A percentile compares a stretch with the other conserved stretches of the same genome.
Evolutionary conservation across 495 filamentous ascomycete species (phyloP).

Genomic region (Tetracladium setigerum): DNA sequence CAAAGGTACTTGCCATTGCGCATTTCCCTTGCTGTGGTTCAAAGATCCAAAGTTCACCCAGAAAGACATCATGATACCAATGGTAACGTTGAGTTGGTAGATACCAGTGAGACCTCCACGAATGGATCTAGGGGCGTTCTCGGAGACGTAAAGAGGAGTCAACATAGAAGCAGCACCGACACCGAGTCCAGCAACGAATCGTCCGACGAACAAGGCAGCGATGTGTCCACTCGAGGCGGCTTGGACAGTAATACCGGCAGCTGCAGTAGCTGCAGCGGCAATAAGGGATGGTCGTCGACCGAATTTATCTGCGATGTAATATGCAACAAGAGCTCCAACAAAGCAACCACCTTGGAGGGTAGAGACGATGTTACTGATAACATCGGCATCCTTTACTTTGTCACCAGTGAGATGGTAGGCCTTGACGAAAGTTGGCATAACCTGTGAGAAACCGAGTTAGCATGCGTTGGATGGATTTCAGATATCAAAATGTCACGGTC

Average conservation of each 20-base stretch:
- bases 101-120: constrained; percentile 62
- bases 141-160: constrained; percentile 49
- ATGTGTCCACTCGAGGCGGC: constrained; percentile 29
- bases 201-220: constrained; percentile 54
- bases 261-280: constrained; percentile 28
- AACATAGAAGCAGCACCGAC: constrained; percentile 60
- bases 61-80: constrained; percentile 54
- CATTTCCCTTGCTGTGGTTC: constrained; percentile 43
- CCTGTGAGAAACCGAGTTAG: too few species aligned
- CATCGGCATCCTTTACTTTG: constrained; percentile 43
- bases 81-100: constrained; percentile 61
- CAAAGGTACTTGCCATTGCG: constrained; percentile 59
- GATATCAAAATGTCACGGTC: too few species aligned
- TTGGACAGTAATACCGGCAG: constrained; percentile 33
- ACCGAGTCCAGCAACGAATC: constrained; percentile 61
- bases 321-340: constrained; percentile 52
- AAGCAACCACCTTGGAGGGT: constrained; percentile 60
- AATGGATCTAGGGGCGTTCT: constrained; percentile 65
- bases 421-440: too few species aligned
- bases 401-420: too few species aligned
- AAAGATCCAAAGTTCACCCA: constrained; percentile 27
- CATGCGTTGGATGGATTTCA: constrained; percentile 38
- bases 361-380: too few species aligned
- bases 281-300: constrained; percentile 38
- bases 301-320: constrained; percentile 46